A percentile compares a stretch with the other conserved stretches of the same genome.
Conservation (phyloP, 805 yeast genomes). For the Starmerella asiatica region DNA sequence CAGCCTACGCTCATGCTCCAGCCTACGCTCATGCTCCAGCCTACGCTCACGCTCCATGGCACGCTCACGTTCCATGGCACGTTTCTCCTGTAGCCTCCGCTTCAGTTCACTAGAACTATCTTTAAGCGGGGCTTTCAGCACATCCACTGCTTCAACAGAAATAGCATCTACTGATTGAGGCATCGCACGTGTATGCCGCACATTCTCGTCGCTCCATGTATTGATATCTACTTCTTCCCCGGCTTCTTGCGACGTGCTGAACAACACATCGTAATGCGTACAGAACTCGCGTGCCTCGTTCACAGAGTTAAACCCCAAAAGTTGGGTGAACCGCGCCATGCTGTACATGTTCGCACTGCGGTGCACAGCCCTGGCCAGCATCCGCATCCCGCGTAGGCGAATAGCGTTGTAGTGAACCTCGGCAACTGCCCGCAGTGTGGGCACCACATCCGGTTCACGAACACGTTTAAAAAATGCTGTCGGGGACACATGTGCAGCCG, state of each 20-base stretch:
- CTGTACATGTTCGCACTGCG: conserved; percentile 47
- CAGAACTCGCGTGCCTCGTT: conserved; percentile 46
- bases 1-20: background rate
- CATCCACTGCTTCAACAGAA: background rate
- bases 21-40: background rate
- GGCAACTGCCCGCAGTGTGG: conserved; percentile 55
- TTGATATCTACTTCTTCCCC: conserved; percentile 16
- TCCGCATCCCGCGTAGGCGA: conserved; percentile 59
- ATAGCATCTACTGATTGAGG: conserved; percentile 10
- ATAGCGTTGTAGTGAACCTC: conserved; percentile 58
- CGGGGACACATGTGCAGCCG: conserved; percentile 38
- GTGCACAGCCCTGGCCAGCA: conserved; percentile 55
- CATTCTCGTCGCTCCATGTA: conserved; percentile 14
- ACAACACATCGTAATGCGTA: conserved; percentile 42
- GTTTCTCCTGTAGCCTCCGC: background rate
- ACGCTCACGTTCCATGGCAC: background rate
- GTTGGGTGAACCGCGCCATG: conserved; percentile 32
- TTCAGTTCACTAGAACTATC: background rate
- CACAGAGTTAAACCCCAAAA: conserved; percentile 55
- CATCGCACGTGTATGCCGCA: conserved; percentile 6
- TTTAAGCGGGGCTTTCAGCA: background rate
- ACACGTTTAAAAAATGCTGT: conserved; percentile 47
- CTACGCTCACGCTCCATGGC: background rate
- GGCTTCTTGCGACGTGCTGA: conserved; percentile 1
- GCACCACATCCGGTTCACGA: conserved; percentile 41